Conservation (phyloP, 2,329 filamentous ascomycete genomes). For the Fusarium papillatum region DNA sequence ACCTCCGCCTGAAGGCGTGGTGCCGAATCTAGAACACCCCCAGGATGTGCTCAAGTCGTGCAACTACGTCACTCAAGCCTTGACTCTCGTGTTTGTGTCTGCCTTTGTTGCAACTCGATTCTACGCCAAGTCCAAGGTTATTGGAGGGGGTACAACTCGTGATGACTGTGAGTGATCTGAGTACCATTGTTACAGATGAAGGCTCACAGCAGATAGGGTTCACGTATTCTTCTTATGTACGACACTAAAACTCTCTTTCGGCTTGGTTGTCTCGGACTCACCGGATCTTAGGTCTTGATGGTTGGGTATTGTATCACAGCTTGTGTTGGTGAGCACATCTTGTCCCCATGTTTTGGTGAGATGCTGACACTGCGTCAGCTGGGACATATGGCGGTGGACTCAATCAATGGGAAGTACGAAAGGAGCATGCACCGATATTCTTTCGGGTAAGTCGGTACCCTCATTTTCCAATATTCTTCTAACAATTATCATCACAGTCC, state of each 20-base stretch:
- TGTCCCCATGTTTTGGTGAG: too few species aligned
- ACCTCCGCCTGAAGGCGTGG: conserved; percentile 20
- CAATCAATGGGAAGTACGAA: conserved; percentile 40
- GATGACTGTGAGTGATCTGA: conserved; percentile 28
- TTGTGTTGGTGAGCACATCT: conserved; percentile 17
- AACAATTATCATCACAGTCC: conserved; percentile 40
- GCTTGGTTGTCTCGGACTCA: not conserved
- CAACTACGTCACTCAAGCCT: conserved; percentile 33
- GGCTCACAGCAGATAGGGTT: conserved; percentile 9
- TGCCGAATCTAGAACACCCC: conserved; percentile 25
- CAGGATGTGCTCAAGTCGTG: conserved; percentile 25
- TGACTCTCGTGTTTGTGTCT: conserved; percentile 20
- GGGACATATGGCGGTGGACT: conserved; percentile 26
- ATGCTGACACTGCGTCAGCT: not conserved
- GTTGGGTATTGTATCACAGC: conserved; percentile 28
- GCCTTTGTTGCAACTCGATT: conserved; percentile 22
- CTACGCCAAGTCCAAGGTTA: conserved; percentile 27
- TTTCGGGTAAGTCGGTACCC: conserved; percentile 45
- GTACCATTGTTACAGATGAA: not conserved
- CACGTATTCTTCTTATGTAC: conserved; percentile 32
- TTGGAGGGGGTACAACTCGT: conserved; percentile 19
- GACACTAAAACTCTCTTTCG: not conserved
- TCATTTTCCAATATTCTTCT: not conserved
- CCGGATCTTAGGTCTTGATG: conserved; percentile 22
- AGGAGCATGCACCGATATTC: conserved; percentile 47